Evolutionary conservation across 352 stramenopile species (phyloP), one percentile per base, ranked within the genome.

Genomic region (Phytopythium boreale): DNA sequence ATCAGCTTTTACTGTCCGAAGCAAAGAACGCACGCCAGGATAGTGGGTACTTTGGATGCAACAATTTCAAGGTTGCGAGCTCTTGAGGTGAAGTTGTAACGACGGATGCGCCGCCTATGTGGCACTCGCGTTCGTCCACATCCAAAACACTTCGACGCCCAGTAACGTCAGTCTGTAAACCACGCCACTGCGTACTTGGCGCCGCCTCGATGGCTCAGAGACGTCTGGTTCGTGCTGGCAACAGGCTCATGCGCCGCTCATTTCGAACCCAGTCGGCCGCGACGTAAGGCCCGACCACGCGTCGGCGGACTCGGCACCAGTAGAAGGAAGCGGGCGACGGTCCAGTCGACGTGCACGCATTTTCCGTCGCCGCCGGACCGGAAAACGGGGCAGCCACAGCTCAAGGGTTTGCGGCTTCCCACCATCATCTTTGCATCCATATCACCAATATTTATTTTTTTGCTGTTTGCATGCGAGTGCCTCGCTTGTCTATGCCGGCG

Each of bases 31-130:
- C 44, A 22, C 44, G 29, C 29, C 3, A 34, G 11, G 44, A 14
- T 7, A 27, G 44, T 51, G 44, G 44, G n/a, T 51, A 11, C n/a
- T 51, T 51, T 51, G 44, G 44, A 27, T 51, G 44, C 44, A 51
- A 20, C 44, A n/a, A n/a, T n/a, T 51, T 51, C 44, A 51, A 51
- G 20, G 20, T 27, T 27, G 44, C 29, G 4, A 3, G 11, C 37
- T 34, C 29, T 7, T 34, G 37, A 43, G 14, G 37, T 43, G 37
- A 43, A 2, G 37, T 4, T 12, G 37, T 8, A 43, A 8, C 3
- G 5, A 1, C 19, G 7, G 29, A 34, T 34, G 29, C 29, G 29
- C 29, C 29, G 29, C 29, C 29, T 34, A 34, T 34, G 19, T 9
- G 41, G 41, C 41, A 1, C 4, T 22, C 20, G 17, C 41, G 17